phyloP scores from a whole-genome alignment of 2,329 filamentous ascomycete genomes.

The Achaetomium macrosporum region DNA sequence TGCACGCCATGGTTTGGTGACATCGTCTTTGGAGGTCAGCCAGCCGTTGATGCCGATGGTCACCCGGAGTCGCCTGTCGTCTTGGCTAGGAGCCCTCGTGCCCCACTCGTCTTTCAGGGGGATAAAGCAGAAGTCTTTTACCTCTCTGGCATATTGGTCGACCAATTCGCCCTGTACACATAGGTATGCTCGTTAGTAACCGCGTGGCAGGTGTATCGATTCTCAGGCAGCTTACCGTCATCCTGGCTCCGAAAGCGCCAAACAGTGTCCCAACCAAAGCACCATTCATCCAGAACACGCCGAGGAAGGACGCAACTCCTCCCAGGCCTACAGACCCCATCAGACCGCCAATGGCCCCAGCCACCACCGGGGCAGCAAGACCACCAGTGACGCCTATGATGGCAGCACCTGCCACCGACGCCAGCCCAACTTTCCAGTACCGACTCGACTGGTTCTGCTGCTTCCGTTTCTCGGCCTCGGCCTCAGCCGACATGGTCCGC shows the following conservation, averaged over 20 bases:
- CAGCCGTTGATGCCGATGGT: conserved; percentile 86
- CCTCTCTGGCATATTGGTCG: conserved; percentile 79
- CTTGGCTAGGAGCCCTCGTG: conserved; percentile 25
- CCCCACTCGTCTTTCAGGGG: conserved; percentile 54
- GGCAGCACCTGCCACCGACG: conserved; percentile 80
- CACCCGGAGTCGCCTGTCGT: conserved; percentile 58
- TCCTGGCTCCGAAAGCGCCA: conserved; percentile 78
- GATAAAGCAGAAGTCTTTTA: conserved; percentile 75
- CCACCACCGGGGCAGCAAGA: conserved; percentile 81
- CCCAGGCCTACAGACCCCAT: conserved; percentile 83
- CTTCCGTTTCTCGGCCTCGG: conserved; percentile 66
- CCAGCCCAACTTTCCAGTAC: conserved; percentile 87
- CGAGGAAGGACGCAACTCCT: conserved; percentile 78
- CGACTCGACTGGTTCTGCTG: conserved; percentile 65
- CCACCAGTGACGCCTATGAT: conserved; percentile 89
- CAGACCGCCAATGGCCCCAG: conserved; percentile 75
- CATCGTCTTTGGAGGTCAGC: conserved; percentile 68
- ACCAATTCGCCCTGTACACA: conserved; percentile 63
- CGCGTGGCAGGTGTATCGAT: no score
- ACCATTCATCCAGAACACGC: conserved; percentile 78
- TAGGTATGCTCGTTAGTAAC: neutral
- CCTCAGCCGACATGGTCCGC: conserved; percentile 61
- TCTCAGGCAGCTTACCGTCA: conserved; percentile 41
- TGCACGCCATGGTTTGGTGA: conserved; percentile 73
- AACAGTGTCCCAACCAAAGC: conserved; percentile 83